Base-by-base conservation (phyloP, 495 filamentous ascomycete species). In the Xylaria palmicola region DNA sequence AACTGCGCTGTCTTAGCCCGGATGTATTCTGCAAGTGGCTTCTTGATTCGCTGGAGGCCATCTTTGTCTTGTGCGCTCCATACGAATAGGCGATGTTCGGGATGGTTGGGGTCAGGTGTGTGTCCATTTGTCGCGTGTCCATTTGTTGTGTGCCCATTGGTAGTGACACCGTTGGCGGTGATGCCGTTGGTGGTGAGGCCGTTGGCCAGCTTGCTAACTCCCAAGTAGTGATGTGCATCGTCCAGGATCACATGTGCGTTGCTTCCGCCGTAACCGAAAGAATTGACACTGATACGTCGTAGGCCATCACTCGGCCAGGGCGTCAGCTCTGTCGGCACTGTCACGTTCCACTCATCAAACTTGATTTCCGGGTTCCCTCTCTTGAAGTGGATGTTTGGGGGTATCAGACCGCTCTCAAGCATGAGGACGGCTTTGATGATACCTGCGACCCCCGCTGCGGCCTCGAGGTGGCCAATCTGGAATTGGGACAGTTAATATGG, bases 341-440 rank as follows among this genome's bases (percentile, higher is more conserved):
- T 19, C n/a, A 69, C 49, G 5, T 57, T 53, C 55, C 63, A 57
- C 45, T 61, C 34, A 7, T 59, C 49, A 2, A 59, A 37, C n/a
- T 64, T 45, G 4, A 72, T 69, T 13, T 56, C 62, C 1, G 81
- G 74, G 30, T 82, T 86, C 1, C 77, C 58, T 0, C 72, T 71
- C 10, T 79, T 68, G 30, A 84, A 72, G n/a, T 73, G 66, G 6
- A 79, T 57, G 55, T 68, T 72, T 5, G 73, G 66, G 8, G 66
- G 63, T 32, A 78, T 69, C 37, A 72, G 58, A 27, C 74, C 77
- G 20, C 69, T 73, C 56, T 86, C 78, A 5, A 86, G 65, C 59
- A 78, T 75, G 39, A 84, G 62, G 12, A 77, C 65, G 0, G 75
- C 74, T 62, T 86, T 86, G 56, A 85, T 77, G 4, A 85, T 58